Evolutionary conservation across 768 basidiomycete species (phyloP), one percentile per base, ranked within the genome.

Genomic region (Hydnum rufescens): DNA sequence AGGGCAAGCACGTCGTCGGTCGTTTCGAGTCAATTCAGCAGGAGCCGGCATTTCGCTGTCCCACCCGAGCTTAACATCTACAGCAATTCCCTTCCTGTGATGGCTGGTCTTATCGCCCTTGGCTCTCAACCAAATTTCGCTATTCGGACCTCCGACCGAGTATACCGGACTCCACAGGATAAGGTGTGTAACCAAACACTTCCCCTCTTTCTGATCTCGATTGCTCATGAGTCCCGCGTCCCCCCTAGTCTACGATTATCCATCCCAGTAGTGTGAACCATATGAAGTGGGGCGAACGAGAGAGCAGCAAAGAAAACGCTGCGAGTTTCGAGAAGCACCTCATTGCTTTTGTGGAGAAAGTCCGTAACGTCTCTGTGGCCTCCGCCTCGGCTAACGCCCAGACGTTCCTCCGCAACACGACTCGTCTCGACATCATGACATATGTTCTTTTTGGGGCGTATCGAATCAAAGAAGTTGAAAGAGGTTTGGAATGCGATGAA

Each of bases 391-490:
- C 70, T 25, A 62, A 66, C 19, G 67, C 79, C 3, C 76, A 79
- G 59, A 87, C 75, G 49, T 81, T 73, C 63, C 70, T 93, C 22
- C 74, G 88, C 48, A 77, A 73, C 31, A 89, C 87, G 8, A 90
- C 87, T 0, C 78, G 79, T 43, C 67, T 96, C 25, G 88, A 93
- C 61, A 83, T 84, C 5, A 70, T 96, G 71, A 80, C 80, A 3
- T 93, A 90, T 63, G 72, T 93, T 64, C 71, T 96, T 6, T 93
- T 96, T 59, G 92, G 90, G 4, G 89, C 88, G 0, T 77, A 86
- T 63, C 74, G 78, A 49, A 72, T 90, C 29, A 66, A 75, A 55
- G 76, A 82, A 39, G 75, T 75, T 0, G 73, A 77, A 34, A 72
- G 74, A 18, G 86, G 88, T 4, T 63, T 96, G 49, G 79, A 82